phyloP scores from a whole-genome alignment of 192 early-diverging fungal species.

The Dissophora globulifera region DNA sequence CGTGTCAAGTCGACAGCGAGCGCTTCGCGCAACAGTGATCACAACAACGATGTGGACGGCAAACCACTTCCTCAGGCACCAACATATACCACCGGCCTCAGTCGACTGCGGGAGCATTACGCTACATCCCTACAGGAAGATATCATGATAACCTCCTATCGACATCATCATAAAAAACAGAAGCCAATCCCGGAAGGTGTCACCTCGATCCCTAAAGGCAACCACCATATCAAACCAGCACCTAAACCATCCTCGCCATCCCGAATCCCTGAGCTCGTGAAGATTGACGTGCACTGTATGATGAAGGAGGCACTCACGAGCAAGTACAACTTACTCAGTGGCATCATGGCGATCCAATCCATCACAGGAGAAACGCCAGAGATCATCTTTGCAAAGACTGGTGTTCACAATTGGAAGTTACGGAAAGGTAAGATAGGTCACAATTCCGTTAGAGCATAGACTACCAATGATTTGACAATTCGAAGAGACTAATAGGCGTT shows the following conservation, averaged over 20 bases:
- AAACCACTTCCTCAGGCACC: conserved; percentile 15
- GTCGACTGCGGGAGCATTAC: conserved; percentile 79
- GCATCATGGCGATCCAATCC: conserved; percentile 90
- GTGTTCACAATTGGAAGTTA: conserved; percentile 87
- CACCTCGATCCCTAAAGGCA: conserved; percentile 52
- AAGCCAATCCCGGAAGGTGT: conserved; percentile 53
- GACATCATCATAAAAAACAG: conserved; percentile 63
- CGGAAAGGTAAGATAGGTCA: conserved; percentile 74
- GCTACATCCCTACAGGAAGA: conserved; percentile 80
- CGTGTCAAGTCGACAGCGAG: conserved; percentile 20
- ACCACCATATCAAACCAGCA: conserved; percentile 62
- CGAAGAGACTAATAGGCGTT: no score
- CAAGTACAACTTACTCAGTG: conserved; percentile 90
- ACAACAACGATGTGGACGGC: background rate
- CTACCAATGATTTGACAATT: background rate
- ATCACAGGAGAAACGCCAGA: conserved; percentile 86
- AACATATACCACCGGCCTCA: conserved; percentile 52
- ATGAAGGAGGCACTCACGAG: conserved; percentile 85
- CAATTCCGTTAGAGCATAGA: no score
- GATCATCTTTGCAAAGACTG: conserved; percentile 81
- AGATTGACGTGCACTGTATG: conserved; percentile 87
- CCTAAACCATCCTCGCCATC: conserved; percentile 68
- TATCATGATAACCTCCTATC: conserved; percentile 77
- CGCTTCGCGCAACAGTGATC: conserved; percentile 2
- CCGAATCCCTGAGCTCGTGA: conserved; percentile 74